Evolutionary conservation across 176 grass and related monocot genomes (phyloP).

Genomic region (Saccharum officinarum): DNA sequence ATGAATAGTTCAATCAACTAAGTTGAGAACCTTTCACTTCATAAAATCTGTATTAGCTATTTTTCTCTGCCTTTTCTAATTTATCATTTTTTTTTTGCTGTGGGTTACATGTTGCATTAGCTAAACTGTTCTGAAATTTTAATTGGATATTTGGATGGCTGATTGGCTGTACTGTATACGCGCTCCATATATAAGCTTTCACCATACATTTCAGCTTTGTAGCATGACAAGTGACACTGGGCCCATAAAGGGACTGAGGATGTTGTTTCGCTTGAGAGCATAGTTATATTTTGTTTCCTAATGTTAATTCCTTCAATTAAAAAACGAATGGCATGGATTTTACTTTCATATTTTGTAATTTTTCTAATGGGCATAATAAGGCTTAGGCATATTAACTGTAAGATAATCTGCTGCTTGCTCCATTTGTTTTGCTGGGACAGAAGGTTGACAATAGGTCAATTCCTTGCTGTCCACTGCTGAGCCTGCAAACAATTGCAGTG

Average conservation of each 20-base stretch:
- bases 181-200: background rate
- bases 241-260: background rate
- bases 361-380: background rate
- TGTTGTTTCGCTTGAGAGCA: slow-evolving; percentile 8
- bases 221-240: background rate
- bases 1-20: background rate
- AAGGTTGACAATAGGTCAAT: no score
- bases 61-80: background rate
- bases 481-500: no score
- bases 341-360: background rate
- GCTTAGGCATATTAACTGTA: background rate
- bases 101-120: background rate
- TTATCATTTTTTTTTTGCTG: background rate
- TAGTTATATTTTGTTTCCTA: background rate
- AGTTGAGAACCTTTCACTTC: background rate
- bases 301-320: background rate
- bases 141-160: background rate
- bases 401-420: no score
- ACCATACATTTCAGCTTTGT: background rate
- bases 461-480: no score
- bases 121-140: background rate
- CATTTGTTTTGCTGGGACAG: no score
- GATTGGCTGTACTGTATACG: background rate
- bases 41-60: background rate
- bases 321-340: background rate